These are phyloP conservation scores for Amphibolis antarctica DNA, from an alignment of 106 monocot genomes.

Conservation along the genomic window DNA sequence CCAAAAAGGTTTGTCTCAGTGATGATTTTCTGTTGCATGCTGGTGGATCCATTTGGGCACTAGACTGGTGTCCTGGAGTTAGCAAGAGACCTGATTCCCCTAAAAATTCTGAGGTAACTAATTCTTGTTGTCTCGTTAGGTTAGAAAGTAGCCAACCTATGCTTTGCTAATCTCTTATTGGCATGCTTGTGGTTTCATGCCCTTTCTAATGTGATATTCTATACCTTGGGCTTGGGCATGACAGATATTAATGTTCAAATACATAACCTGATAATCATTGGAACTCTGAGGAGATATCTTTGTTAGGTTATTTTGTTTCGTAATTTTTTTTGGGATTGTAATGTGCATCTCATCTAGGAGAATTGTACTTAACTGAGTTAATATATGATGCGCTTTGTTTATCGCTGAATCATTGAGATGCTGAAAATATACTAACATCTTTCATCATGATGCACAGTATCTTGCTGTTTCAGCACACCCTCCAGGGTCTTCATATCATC, in stretches of 20 bases:
- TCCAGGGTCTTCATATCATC: conserved; percentile 69
- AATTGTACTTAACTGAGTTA: not conserved
- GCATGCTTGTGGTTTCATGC: not conserved
- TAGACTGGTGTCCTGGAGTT: conserved; percentile 86
- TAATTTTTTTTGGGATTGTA: not conserved
- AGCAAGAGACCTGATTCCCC: conserved; percentile 14
- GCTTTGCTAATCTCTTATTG: not conserved
- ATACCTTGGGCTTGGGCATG: too few species aligned
- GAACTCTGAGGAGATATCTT: too few species aligned
- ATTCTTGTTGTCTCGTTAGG: not conserved
- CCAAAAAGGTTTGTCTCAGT: conserved; percentile 18
- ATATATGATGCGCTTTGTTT: not conserved
- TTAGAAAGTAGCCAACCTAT: not conserved
- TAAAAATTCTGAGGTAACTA: conserved; percentile 50
- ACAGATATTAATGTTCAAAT: too few species aligned
- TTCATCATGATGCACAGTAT: conserved; percentile 33
- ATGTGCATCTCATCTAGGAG: too few species aligned
- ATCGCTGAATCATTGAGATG: not conserved
- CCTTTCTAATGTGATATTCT: too few species aligned
- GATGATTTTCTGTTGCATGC: conserved; percentile 75
- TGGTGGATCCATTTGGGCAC: conserved; percentile 78
- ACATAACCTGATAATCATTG: too few species aligned
- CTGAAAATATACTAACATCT: conserved; percentile 1
- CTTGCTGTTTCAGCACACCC: conserved; percentile 90
- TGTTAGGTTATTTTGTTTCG: too few species aligned